phyloP scores from a whole-genome alignment of 768 basidiomycete species.

The Auriscalpium orientale region DNA sequence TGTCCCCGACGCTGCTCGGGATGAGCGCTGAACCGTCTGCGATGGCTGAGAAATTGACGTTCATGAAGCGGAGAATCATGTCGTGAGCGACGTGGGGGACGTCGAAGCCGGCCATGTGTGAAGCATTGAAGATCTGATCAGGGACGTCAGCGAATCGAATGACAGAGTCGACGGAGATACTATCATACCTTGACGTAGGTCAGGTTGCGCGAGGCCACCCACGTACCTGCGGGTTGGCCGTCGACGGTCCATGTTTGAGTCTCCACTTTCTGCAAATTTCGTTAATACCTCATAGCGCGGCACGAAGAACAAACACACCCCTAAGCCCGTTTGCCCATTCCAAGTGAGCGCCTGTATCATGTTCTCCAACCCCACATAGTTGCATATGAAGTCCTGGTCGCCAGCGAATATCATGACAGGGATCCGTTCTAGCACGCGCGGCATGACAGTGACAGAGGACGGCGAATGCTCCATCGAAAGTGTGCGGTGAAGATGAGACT shows the following conservation, averaged over 20 bases:
- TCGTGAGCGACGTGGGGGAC: constrained; percentile 85
- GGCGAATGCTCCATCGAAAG: constrained; percentile 50
- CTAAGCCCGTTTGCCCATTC: constrained; percentile 79
- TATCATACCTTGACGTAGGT: constrained; percentile 80
- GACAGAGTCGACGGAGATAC: not conserved
- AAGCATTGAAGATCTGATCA: constrained; percentile 76
- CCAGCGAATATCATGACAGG: constrained; percentile 90
- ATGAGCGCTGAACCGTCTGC: constrained; percentile 75
- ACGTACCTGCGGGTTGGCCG: constrained; percentile 74
- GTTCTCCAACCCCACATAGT: constrained; percentile 84
- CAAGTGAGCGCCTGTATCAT: constrained; percentile 80
- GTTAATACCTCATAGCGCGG: not conserved
- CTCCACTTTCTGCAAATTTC: constrained; percentile 45
- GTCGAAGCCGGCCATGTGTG: constrained; percentile 94
- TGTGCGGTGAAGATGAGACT: constrained; percentile 51
- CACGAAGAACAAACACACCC: constrained; percentile 43
- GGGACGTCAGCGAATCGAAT: not conserved
- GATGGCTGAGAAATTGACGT: constrained; percentile 76
- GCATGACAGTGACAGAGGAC: constrained; percentile 71
- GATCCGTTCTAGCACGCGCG: constrained; percentile 68
- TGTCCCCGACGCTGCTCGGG: constrained; percentile 70
- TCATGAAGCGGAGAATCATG: constrained; percentile 98
- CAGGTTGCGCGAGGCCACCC: constrained; percentile 83
- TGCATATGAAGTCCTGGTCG: constrained; percentile 95
- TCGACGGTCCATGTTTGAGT: constrained; percentile 73